Base-by-base conservation (phyloP, 179 eudicot genomes). In the Corrigiola litoralis region DNA sequence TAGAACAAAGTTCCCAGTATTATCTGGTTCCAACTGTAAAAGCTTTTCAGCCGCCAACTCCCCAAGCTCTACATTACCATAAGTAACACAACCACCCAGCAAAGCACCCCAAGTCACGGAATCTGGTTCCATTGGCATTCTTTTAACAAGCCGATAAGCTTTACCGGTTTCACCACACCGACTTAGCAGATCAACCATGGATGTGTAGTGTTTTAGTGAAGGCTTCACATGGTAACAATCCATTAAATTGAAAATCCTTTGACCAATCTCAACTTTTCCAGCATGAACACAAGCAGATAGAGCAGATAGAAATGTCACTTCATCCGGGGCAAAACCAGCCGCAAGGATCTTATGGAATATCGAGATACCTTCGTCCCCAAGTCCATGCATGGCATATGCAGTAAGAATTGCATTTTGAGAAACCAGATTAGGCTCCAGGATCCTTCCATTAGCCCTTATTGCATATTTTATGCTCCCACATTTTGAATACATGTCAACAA, bases 71-170 rank as follows among this genome's bases (percentile, higher is more conserved):
- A 80, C 74, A 69, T 75, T 50, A 40, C 88, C 66, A 16, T 47
- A 71, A 27, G 34, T 37, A 25, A 75, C 77, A 56, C 88, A 84
- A 4, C 85, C 92, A 33, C 87, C 82, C 31, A 86, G 84, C 69
- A 84, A 71, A 14, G 92, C 86, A 48, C 87, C 80, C 86, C 88
- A 86, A 16, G 79, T 84, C 58, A 84, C 85, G 16, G 79, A 48
- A 70, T 86, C 88, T 58, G 87, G 82, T 27, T 72, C 75, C 67
- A 79, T 18, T 5, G 80, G 80, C 87, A 86, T 84, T 20, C 70
- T 71, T 41, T 42, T 58, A 8, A 86, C 33, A 45, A 86, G 42
- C 49, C 61, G 42, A 33, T 67, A 72, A 10, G 88, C 88, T 69
- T 82, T 66, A 6, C 23, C 52, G 4, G 80, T 53, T 67, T 76